A percentile compares a stretch with the other conserved stretches of the same genome.
phyloP scores from a whole-genome alignment of 768 basidiomycete species.

The Rhodotorula paludigena region DNA sequence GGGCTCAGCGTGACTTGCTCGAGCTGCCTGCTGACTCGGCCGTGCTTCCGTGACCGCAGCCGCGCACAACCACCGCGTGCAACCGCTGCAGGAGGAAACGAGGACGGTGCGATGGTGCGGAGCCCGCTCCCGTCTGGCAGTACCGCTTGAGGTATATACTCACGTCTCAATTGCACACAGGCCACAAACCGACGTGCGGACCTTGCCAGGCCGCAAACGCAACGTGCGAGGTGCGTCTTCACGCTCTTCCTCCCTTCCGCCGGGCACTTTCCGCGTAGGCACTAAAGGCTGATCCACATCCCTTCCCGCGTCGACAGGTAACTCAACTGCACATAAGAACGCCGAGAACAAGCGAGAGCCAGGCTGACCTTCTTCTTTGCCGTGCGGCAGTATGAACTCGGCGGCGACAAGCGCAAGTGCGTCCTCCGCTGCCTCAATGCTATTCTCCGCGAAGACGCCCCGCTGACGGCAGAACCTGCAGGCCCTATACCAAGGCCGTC shows the following conservation, averaged over 20 bases:
- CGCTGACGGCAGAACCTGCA: neutral
- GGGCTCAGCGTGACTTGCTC: too few species aligned
- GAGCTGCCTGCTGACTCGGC: neutral
- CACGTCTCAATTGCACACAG: too few species aligned
- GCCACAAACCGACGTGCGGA: conserved; percentile 4
- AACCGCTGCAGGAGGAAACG: conserved; percentile 27
- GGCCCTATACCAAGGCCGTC: conserved; percentile 32
- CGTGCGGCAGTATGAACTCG: conserved; percentile 7
- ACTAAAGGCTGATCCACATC: neutral
- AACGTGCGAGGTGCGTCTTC: conserved; percentile 1
- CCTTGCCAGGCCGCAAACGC: neutral
- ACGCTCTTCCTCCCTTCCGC: neutral
- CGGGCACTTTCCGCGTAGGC: too few species aligned
- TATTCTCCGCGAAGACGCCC: neutral
- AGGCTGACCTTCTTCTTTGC: too few species aligned
- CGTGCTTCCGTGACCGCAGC: neutral
- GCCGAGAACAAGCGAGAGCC: too few species aligned
- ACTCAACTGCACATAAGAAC: too few species aligned
- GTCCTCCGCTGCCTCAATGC: neutral
- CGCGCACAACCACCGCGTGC: conserved; percentile 15
- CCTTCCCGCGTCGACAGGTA: too few species aligned
- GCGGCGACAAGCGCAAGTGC: conserved; percentile 12
- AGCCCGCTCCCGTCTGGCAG: too few species aligned
- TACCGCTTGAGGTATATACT: too few species aligned
- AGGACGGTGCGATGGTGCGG: conserved; percentile 19